Evolutionary conservation across 2,329 filamentous ascomycete species (phyloP).

Genomic region (Magnaporthales sp.): DNA sequence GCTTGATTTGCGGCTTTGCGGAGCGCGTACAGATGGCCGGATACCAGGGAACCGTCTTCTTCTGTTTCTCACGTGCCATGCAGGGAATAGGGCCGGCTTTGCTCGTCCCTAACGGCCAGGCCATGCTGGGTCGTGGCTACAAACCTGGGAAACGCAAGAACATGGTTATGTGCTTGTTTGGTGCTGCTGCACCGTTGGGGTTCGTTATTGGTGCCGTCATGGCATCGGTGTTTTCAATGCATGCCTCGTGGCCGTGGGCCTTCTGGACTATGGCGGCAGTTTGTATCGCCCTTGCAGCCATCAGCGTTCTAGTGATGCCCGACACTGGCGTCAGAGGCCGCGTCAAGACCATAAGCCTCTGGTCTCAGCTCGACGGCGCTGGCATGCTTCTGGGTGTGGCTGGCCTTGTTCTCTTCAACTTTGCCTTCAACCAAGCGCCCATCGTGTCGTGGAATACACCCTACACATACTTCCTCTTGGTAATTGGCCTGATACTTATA

Average conservation of each 20-base stretch:
- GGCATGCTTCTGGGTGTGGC: slow-evolving; percentile 31
- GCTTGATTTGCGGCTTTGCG: slow-evolving; percentile 36
- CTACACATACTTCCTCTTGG: slow-evolving; percentile 41
- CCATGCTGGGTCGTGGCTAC: slow-evolving; percentile 51
- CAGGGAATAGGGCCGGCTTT: slow-evolving; percentile 49
- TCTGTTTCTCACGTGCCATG: slow-evolving; percentile 16
- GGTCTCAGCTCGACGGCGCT: slow-evolving; percentile 16
- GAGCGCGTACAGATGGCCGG: slow-evolving; percentile 11
- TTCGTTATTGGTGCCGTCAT: slow-evolving; percentile 32
- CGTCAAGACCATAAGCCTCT: slow-evolving; percentile 12
- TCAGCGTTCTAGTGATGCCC: slow-evolving; percentile 16
- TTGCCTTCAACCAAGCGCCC: slow-evolving; percentile 50
- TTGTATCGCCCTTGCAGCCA: slow-evolving; percentile 14
- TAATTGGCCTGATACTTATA: slow-evolving; percentile 41
- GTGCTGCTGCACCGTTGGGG: slow-evolving; percentile 36
- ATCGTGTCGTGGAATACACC: slow-evolving; percentile 41
- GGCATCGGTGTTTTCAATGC: slow-evolving; percentile 27
- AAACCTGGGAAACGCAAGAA: slow-evolving; percentile 47
- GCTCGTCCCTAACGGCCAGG: slow-evolving; percentile 54
- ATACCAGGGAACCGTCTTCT: slow-evolving; percentile 14
- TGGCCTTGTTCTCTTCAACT: slow-evolving; percentile 45
- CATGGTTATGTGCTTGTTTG: slow-evolving; percentile 47
- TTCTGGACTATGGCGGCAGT: slow-evolving; percentile 27
- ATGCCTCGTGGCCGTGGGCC: slow-evolving; percentile 39
- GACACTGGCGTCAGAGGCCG: slow-evolving; percentile 1